Evolutionary conservation across 2,329 filamentous ascomycete species (phyloP).

Genomic region (Chaetomium sp.): DNA sequence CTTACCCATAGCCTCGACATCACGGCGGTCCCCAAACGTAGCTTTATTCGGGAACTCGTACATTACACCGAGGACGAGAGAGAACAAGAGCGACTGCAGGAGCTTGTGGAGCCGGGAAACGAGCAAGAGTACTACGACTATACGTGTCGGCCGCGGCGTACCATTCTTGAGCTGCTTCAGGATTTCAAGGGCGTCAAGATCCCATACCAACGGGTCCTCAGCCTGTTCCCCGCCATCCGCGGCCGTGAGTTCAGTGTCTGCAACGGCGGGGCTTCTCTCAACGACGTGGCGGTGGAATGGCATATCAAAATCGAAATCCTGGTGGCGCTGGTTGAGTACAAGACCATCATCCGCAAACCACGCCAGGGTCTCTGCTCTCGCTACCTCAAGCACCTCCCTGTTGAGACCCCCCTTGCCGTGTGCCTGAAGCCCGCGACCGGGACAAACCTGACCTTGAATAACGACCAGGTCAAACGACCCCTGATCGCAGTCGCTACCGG

Average conservation of each 20-base stretch:
- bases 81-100: conserved; percentile 74
- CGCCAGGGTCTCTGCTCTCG: conserved; percentile 85
- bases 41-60: conserved; percentile 73
- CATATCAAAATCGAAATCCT: conserved; percentile 57
- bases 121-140: conserved; percentile 96
- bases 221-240: conserved; percentile 74
- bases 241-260: conserved; percentile 92
- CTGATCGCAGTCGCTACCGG: conserved; percentile 77
- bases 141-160: conserved; percentile 80
- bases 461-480: conserved; percentile 40
- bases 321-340: conserved; percentile 85
- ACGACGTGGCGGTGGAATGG: neutral
- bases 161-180: conserved; percentile 84
- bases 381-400: conserved; percentile 63
- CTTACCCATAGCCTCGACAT: conserved; percentile 83
- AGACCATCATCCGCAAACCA: conserved; percentile 76
- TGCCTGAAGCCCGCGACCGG: conserved; percentile 47
- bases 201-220: conserved; percentile 64
- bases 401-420: conserved; percentile 54
- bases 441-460: conserved; percentile 35
- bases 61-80: conserved; percentile 65
- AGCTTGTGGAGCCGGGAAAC: conserved; percentile 73
- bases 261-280: conserved; percentile 46
- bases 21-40: conserved; percentile 78
- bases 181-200: conserved; percentile 83